These are phyloP conservation scores for Phytophthora niederhauseri DNA, from an alignment of 352 stramenopile genomes.

Conservation along the genomic window DNA sequence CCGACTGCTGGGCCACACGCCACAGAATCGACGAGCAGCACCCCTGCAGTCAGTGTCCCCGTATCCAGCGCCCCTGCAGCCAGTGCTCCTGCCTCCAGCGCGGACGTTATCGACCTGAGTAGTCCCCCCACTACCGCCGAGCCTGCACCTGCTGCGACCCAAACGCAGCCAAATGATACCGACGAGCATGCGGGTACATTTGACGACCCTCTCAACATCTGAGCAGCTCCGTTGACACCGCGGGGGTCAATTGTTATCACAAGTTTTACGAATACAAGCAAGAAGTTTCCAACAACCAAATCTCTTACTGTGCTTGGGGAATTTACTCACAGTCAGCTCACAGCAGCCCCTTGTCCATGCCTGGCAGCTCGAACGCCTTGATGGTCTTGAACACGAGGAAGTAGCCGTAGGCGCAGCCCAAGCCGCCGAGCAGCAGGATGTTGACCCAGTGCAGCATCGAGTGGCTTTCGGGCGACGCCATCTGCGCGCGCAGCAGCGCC, in stretches of 20 bases:
- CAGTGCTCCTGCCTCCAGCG: background rate
- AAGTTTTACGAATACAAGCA: slow-evolving; percentile 22
- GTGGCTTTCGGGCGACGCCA: slow-evolving; percentile 75
- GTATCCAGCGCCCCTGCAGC: background rate
- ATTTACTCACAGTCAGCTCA: slow-evolving; percentile 27
- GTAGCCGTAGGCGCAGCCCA: slow-evolving; percentile 81
- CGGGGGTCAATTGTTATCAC: slow-evolving; percentile 15
- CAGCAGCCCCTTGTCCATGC: slow-evolving; percentile 55
- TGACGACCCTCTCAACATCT: slow-evolving; percentile 38
- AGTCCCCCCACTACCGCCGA: slow-evolving; percentile 7
- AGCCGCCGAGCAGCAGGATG: slow-evolving; percentile 66
- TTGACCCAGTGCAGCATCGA: slow-evolving; percentile 87
- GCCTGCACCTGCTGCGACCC: slow-evolving; percentile 3
- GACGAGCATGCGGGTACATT: slow-evolving; percentile 28
- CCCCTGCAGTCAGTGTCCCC: slow-evolving; percentile 3
- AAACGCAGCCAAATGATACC: slow-evolving; percentile 8
- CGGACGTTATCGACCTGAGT: slow-evolving; percentile 18
- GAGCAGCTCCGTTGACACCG: slow-evolving; percentile 15
- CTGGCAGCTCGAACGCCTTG: slow-evolving; percentile 87
- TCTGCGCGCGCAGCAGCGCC: slow-evolving; percentile 73
- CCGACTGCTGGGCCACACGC: background rate
- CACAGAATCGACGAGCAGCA: slow-evolving; percentile 1
- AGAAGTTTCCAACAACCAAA: slow-evolving; percentile 15
- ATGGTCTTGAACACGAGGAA: slow-evolving; percentile 90
- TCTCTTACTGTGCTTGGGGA: background rate